Base-by-base conservation (phyloP, 2,329 filamentous ascomycete species). In the Xylaria sp. region DNA sequence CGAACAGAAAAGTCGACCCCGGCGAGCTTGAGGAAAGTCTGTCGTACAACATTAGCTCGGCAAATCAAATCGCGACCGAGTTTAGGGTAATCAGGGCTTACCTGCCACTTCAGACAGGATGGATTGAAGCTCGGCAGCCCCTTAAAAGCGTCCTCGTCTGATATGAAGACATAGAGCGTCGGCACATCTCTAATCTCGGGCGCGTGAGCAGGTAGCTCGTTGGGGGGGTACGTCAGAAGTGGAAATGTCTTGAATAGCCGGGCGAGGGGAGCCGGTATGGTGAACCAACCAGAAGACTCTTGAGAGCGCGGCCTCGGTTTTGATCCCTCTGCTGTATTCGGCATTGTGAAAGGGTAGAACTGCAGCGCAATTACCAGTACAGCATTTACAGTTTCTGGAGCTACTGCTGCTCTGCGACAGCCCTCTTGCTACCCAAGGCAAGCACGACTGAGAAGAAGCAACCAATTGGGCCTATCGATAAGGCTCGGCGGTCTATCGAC, bases 41-140 rank as follows among this genome's bases (percentile, higher is more conserved):
- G 69, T 9, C 52, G 51, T 20, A 25, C 8, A 7, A 25, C 7
- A 48, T 65, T 46, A 67, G 56, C 54, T 20, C 28, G 20, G 57
- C 23, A 34, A 62, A 39, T 20, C 39, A 10, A 39, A 9, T 32
- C n/a, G 37, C 4, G 50, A 18, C 10, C 15, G 23, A 23, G 6
- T 25, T 57, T 15, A 12, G 23, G 25, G 32, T 37, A 37, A 20
- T 10, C 2, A 57, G 2, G 58, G 80, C 89, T 74, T 76, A 95
- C 94, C 92, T 98, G 96, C 94, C 94, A 98, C 84, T 95, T 97
- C 77, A 98, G 85, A 84, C 96, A 99, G 68, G 90, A 89, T 12
- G 96, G 96, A 79, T 98, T 98, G 82, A 92, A 97, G 73, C 93
- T 97, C 32, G 94, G 92, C 37, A 84, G 82, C 4, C 89, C 90